Percentiles rank a stretch among this genome's conserved stretches.
phyloP scores from a whole-genome alignment of 106 monocot species.

The Dendrobium catenatum region DNA sequence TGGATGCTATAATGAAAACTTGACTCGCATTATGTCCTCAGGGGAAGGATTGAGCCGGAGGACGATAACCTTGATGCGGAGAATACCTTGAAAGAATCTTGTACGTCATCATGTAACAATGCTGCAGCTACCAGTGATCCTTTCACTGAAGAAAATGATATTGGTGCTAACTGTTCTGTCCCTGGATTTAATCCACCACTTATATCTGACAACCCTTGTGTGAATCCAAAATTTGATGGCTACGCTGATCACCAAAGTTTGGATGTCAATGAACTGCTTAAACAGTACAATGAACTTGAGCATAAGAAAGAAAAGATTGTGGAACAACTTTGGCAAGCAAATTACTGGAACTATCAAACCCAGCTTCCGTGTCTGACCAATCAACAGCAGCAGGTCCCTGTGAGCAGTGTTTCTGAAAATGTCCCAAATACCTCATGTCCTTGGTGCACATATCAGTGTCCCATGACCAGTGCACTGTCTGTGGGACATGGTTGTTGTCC shows the following conservation, averaged over 20 bases:
- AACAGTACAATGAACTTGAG: conserved; percentile 67
- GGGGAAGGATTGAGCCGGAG: conserved; percentile 20
- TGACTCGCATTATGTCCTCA: conserved; percentile 1
- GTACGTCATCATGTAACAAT: background rate
- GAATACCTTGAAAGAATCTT: conserved; percentile 8
- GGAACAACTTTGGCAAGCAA: conserved; percentile 46
- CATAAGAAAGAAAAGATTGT: conserved; percentile 45
- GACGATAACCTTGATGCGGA: background rate
- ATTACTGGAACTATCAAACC: conserved; percentile 39
- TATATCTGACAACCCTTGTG: background rate
- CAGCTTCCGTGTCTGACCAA: conserved; percentile 7
- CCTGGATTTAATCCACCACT: conserved; percentile 9
- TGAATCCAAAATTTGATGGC: conserved; percentile 1
- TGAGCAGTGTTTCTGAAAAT: conserved; percentile 10
- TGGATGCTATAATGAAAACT: background rate
- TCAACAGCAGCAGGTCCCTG: conserved; percentile 18
- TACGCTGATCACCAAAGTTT: conserved; percentile 21
- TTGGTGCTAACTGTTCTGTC: background rate
- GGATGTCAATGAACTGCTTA: conserved; percentile 39
- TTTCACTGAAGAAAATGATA: conserved; percentile 18
- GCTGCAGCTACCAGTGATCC: conserved; percentile 12
- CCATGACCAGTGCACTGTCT: conserved; percentile 5
- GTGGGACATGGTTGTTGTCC: conserved; percentile 17
- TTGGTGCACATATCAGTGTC: conserved; percentile 19
- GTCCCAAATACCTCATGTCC: conserved; percentile 15